A percentile compares a stretch with the other conserved stretches of the same genome.
Evolutionary conservation across 116 monocot species (phyloP).

Genomic region (Posidonia oceanica): DNA sequence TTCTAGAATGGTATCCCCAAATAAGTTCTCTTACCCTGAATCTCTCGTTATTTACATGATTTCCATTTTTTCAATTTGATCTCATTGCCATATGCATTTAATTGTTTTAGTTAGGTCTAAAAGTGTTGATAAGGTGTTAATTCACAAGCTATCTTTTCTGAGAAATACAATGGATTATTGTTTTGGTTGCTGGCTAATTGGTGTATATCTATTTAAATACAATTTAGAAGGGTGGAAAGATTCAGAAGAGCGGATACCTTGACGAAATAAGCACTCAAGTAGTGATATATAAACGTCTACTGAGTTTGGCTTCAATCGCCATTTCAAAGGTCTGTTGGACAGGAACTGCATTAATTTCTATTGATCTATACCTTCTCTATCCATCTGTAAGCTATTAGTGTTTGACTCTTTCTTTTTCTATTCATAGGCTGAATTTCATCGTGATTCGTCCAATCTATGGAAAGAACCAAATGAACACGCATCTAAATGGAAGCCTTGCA

Average conservation of each 20-base stretch:
- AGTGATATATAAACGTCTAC: constrained; percentile 2
- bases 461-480: constrained; percentile 5
- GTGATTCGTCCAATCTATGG: constrained; percentile 6
- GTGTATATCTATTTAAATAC: not conserved
- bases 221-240: not conserved
- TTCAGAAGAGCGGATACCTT: constrained; percentile 5
- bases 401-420: not conserved
- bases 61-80: too few species aligned
- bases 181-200: not conserved
- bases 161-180: too few species aligned
- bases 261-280: not conserved
- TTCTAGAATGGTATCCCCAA: too few species aligned
- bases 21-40: too few species aligned
- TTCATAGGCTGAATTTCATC: not conserved
- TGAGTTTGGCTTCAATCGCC: constrained; percentile 3
- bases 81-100: too few species aligned
- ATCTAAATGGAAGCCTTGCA: constrained; percentile 10
- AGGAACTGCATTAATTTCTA: not conserved
- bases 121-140: too few species aligned
- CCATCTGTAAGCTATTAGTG: not conserved
- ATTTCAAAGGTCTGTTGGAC: not conserved
- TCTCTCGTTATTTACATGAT: too few species aligned
- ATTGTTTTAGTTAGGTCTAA: too few species aligned
- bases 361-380: not conserved
- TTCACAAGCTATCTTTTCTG: too few species aligned